Conservation (phyloP, 148 eudicot species). For the Camellia sinensis region DNA sequence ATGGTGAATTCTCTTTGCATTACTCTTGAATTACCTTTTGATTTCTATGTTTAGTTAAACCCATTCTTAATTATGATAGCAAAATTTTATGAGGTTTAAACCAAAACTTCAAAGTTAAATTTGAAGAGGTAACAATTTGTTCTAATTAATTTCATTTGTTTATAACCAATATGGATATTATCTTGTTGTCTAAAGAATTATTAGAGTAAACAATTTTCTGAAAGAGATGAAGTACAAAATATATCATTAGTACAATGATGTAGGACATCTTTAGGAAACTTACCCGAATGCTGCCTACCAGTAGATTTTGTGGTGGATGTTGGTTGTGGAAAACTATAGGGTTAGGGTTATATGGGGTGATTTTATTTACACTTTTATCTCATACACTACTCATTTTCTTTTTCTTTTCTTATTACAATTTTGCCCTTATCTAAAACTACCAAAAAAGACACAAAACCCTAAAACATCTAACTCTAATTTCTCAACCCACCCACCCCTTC, state of each 20-base stretch:
- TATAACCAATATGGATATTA: background rate
- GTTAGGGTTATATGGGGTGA: too few species aligned
- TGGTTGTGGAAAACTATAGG: too few species aligned
- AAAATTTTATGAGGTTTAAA: background rate
- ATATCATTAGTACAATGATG: background rate
- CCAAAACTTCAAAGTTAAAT: background rate
- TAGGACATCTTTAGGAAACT: too few species aligned
- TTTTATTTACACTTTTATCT: too few species aligned
- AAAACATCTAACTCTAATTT: too few species aligned
- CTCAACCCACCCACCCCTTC: too few species aligned
- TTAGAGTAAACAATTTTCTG: background rate
- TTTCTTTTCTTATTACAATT: too few species aligned
- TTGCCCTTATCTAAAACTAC: too few species aligned
- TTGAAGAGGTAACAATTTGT: background rate
- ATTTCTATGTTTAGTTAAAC: background rate
- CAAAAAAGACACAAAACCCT: too few species aligned
- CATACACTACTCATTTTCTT: too few species aligned
- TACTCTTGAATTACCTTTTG: background rate
- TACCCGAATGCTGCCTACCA: too few species aligned
- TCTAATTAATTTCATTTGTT: background rate
- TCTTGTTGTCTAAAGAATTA: background rate
- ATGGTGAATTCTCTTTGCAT: conserved; percentile 54
- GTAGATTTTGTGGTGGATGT: too few species aligned
- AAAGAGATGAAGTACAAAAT: background rate
- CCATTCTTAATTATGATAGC: background rate